Evolutionary conservation across 345 rosid species (phyloP), one percentile per base, ranked within the genome.

Genomic region (Tarenaya hassleriana): DNA sequence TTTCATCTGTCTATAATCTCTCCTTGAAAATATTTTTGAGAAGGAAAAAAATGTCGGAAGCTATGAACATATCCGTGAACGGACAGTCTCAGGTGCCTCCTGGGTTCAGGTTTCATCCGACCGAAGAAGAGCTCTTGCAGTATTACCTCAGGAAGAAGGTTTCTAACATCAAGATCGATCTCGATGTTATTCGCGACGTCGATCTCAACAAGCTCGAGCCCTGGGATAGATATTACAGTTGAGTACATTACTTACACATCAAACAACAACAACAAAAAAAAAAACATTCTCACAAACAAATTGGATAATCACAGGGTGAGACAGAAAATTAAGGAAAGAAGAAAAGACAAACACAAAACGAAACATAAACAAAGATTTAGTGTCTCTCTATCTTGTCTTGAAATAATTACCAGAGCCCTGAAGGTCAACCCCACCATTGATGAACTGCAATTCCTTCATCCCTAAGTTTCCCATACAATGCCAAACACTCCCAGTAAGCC

Each of bases 121-220:
- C 95, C 0, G 95, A 86, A 55, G 95, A 86, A 60, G 95, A 86
- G 47, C 90, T 86, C 29, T 67, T 86, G 64, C 77, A 80, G 48
- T 80, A 80, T 64, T 86, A 86, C 69, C 67, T 86, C 60, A 66
- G 80, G 33, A 86, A 86, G 77, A 86, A 86, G 60, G 82, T 86
- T 21, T 69, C 70, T 1, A 72, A 39, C 59, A 82, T 82, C 63
- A 73, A 74, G 67, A 85, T 85, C 60, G 89, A 85, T 61, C 72
- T 85, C 3, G 89, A 85, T 56, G 89, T 82, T 19, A 82, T 85
- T 61, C 81, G 83, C 1, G 90, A 82, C 37, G 84, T 85, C 38
- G 95, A 85, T 79, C 90, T 85, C 24, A 85, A 85, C 50, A 85
- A 82, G 77, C 87, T 85, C 41, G 95, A 85, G 73, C 95, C 95